A percentile compares a stretch with the other conserved stretches of the same genome.
Conservation (phyloP, 1,139 yeast species). For the Lodderomyces oxycetoniae region DNA sequence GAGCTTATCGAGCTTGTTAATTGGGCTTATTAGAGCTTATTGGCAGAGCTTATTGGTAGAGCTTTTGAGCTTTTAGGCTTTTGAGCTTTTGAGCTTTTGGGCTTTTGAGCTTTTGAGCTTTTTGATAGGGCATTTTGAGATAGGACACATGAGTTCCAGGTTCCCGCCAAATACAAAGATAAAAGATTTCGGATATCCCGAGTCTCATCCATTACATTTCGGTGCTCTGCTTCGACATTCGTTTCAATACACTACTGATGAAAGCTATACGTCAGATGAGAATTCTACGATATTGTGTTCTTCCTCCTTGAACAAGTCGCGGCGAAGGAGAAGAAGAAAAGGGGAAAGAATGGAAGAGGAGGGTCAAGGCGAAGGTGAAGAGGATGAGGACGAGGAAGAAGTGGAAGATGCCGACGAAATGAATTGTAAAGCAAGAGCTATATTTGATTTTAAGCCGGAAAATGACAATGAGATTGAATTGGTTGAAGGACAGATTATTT, state of each 20-base stretch:
- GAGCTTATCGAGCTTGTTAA: too few species aligned
- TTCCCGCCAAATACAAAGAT: slow-evolving; percentile 41
- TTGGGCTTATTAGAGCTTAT: too few species aligned
- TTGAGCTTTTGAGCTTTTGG: too few species aligned
- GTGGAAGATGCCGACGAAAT: slow-evolving; percentile 28
- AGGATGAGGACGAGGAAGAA: slow-evolving; percentile 5
- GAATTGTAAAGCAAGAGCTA: slow-evolving; percentile 65
- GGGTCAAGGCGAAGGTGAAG: neutral
- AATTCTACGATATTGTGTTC: slow-evolving; percentile 7
- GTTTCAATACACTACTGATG: neutral
- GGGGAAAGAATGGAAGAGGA: too few species aligned
- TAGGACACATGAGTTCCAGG: slow-evolving; percentile 3
- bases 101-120: too few species aligned
- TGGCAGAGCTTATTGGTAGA: too few species aligned
- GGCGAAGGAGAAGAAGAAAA: neutral
- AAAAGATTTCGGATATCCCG: slow-evolving; percentile 75
- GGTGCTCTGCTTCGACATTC: neutral
- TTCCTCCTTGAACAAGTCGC: slow-evolving; percentile 2
- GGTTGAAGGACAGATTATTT: slow-evolving; percentile 74
- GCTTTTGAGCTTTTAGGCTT: too few species aligned
- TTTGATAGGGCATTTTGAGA: too few species aligned
- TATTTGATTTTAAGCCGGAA: slow-evolving; percentile 87
- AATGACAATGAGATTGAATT: slow-evolving; percentile 86
- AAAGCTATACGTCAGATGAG: slow-evolving; percentile 4
- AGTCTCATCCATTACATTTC: slow-evolving; percentile 30